Evolutionary conservation across 306 rosid genomes (phyloP), one percentile per base, ranked within the genome.

Genomic region (Vicia sativa): DNA sequence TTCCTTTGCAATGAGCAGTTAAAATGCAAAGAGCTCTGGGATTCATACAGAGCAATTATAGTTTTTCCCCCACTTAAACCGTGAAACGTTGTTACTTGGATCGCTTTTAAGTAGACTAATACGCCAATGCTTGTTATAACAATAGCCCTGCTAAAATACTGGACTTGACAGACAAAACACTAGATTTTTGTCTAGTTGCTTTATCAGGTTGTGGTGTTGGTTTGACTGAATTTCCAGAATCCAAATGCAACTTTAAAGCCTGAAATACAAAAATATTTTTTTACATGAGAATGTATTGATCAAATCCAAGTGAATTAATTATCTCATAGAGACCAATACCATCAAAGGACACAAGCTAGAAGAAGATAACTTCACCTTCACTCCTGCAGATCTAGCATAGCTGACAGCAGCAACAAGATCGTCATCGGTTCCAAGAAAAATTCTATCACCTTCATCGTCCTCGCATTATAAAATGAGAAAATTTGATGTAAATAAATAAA

Each of bases 361-460:
- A 53, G 26, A 73, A 54, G 39, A 81, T 45, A 57, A 31, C 77
- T 65, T 55, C 75, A 93, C 99, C 99, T 90, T 93, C 71, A 48
- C 60, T 60, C 92, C 92, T 31, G 71, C 67, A 28, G 85, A 74
- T 54, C 91, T 88, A 67, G 96, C 89, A 85, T 83, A 85, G 78
- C 72, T 84, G 74, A 88, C 87, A 45, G 99, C 97, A 35, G 84
- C 16, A 43, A 45, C 65, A 78, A 93, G 96, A 83, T 93, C 99
- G 48, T 67, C 62, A 73, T 90, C 87, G 48, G 79, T 79, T 68
- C 90, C 81, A 55, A 93, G 91, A 67, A 88, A 75, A 79, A 93
- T 83, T 76, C 64, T 88, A 78, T 93, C 99, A 53, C 97, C 92
- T 85, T 93, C 99, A 48, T 90, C 97, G 67, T 93, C 99, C 84